Percentiles rank a stretch among this genome's conserved stretches.
Evolutionary conservation across 2,329 filamentous ascomycete species (phyloP).

Genomic region (Nothomitra cinnamomea): DNA sequence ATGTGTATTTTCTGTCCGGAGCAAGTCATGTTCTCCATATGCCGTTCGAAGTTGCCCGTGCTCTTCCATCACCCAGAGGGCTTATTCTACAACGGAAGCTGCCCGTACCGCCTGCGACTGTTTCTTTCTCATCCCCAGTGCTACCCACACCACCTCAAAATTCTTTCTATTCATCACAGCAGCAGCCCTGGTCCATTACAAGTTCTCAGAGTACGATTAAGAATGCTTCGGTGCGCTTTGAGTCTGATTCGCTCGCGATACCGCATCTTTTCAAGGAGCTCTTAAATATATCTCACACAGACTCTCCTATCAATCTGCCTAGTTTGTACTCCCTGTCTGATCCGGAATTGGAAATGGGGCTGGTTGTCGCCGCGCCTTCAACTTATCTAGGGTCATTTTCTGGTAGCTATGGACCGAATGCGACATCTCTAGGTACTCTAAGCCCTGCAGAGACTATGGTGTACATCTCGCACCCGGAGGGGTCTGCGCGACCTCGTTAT

Average conservation of each 20-base stretch:
- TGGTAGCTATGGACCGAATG: slow-evolving; percentile 15
- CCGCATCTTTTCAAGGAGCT: neutral
- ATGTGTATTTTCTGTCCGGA: slow-evolving; percentile 80
- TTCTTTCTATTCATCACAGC: slow-evolving; percentile 62
- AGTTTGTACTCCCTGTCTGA: slow-evolving; percentile 72
- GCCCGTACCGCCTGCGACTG: slow-evolving; percentile 25
- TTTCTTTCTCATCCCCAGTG: slow-evolving; percentile 33
- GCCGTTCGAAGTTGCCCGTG: slow-evolving; percentile 83
- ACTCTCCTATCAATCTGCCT: slow-evolving; percentile 37
- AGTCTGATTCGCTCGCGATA: neutral
- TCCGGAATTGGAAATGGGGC: slow-evolving; percentile 68
- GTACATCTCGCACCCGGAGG: slow-evolving; percentile 57
- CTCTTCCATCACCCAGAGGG: slow-evolving; percentile 66
- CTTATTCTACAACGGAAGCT: slow-evolving; percentile 70
- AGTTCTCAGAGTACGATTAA: neutral
- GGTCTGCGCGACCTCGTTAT: slow-evolving; percentile 17
- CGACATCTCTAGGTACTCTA: slow-evolving; percentile 26
- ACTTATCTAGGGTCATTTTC: slow-evolving; percentile 13
- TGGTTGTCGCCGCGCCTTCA: slow-evolving; percentile 50
- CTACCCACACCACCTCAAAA: slow-evolving; percentile 53
- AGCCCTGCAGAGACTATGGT: slow-evolving; percentile 67
- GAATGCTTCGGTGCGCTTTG: neutral
- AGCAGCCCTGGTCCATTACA: slow-evolving; percentile 20
- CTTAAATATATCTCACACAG: neutral
- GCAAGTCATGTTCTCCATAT: slow-evolving; percentile 81